Evolutionary conservation across 306 rosid species (phyloP), one percentile per base, ranked within the genome.

Genomic region (Luffa aegyptiaca): DNA sequence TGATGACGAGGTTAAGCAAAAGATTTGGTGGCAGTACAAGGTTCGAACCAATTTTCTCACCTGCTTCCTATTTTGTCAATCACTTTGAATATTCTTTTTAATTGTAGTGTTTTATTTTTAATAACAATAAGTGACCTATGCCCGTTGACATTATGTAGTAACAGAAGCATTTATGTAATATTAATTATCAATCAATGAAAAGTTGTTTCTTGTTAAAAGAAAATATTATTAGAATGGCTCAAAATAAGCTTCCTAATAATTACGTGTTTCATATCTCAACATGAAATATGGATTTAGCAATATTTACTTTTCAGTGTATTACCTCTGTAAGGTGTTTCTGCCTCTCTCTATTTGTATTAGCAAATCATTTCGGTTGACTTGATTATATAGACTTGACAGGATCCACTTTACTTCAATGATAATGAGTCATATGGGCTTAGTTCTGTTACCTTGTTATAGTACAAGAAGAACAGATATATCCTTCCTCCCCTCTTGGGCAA

Each of bases 1-100:
- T 76, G 98, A 88, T 78, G 93, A 95, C 77, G 92, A 89, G 6
- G 85, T 92, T 81, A 92, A 95, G 93, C 86, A 92, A 86, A 86
- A 91, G 85, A 79, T 95, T 86, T 92, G 96, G 97, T 89, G 93
- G 97, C 90, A 90, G 73, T 92, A 95, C 88, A 85, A 95, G 98
- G 98, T 95, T 83, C 5, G 45, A 73, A 81, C 82, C 80, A 72
- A 46, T 57, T 80, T 86, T 42, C 53, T 42, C 45, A 45, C 42
- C 20, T 79, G 82, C 33, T 70, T 51, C 1, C 31, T 68, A 17
- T 18, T 41, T 46, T 75, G 73, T 74, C 80, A 83, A 46, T 72
- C 35, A 53, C 68, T 58, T 80, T 45, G 11, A 53, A 26, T 46
- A 55, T 39, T 51, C 12, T 66, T 82, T 42, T 75, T 58, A 42